Percentiles rank a stretch among this genome's conserved stretches.
These are phyloP conservation scores for Metroxylon sagu DNA, from an alignment of 176 grass and related monocot genomes.

Conservation along the genomic window DNA sequence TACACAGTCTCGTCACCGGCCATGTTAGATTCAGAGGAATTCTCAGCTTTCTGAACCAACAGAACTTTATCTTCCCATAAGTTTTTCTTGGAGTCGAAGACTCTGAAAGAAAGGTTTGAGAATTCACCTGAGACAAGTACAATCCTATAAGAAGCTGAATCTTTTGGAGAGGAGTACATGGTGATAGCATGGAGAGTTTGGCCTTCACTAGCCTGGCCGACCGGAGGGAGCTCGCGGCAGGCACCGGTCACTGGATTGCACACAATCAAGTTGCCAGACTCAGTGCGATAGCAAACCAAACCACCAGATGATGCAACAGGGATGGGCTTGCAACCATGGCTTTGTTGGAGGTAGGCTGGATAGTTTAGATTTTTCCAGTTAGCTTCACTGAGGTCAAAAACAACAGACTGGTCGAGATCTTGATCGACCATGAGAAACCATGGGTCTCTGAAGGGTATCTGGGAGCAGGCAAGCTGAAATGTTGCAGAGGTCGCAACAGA, in stretches of 20 bases:
- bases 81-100: slow-evolving; percentile 44
- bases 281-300: slow-evolving; percentile 47
- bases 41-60: slow-evolving; percentile 28
- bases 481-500: slow-evolving; percentile 34
- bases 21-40: slow-evolving; percentile 1
- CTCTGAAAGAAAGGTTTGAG: slow-evolving; percentile 35
- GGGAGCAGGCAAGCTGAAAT: slow-evolving; percentile 58
- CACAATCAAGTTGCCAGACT: slow-evolving; percentile 37
- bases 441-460: slow-evolving; percentile 32
- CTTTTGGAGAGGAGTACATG: slow-evolving; percentile 32
- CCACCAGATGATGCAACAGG: slow-evolving; percentile 67
- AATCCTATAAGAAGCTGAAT: slow-evolving; percentile 35
- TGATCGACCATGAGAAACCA: slow-evolving; percentile 84
- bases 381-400: slow-evolving; percentile 20
- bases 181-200: slow-evolving; percentile 45
- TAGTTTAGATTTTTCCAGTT: slow-evolving; percentile 20
- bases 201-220: not conserved
- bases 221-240: slow-evolving; percentile 39
- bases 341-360: slow-evolving; percentile 8
- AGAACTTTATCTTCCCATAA: slow-evolving; percentile 34
- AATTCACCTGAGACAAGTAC: slow-evolving; percentile 53
- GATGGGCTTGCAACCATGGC: slow-evolving; percentile 14
- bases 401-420: slow-evolving; percentile 3
- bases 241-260: slow-evolving; percentile 63
- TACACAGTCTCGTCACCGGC: slow-evolving; percentile 42